phyloP scores from a whole-genome alignment of 2,329 filamentous ascomycete species.

The Pseudocercospora fuligena region DNA sequence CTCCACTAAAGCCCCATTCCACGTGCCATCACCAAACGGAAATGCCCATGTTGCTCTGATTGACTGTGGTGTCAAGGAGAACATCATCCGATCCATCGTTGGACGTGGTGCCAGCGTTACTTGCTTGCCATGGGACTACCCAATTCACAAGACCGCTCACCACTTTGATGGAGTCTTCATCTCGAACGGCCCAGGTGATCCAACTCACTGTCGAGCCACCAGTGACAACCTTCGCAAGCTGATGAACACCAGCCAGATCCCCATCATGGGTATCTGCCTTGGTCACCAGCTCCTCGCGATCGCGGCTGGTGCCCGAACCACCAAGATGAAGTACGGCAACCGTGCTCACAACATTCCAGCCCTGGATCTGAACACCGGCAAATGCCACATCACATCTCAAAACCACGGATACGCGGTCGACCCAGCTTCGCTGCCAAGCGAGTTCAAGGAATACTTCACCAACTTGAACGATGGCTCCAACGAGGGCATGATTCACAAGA shows the following conservation, averaged over 20 bases:
- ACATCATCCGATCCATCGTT: conserved; percentile 94
- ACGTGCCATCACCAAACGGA: conserved; percentile 82
- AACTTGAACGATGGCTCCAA: conserved; percentile 98
- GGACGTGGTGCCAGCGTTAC: conserved; percentile 90
- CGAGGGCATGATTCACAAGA: conserved; percentile 96
- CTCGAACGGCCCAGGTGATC: conserved; percentile 97
- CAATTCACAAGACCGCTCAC: conserved; percentile 95
- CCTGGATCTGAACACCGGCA: conserved; percentile 89
- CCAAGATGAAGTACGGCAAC: conserved; percentile 99
- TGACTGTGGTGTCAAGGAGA: conserved; percentile 99
- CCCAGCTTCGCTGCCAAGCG: conserved; percentile 74
- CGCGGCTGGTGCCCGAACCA: conserved; percentile 83
- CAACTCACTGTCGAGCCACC: conserved; percentile 92
- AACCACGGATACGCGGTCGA: conserved; percentile 98
- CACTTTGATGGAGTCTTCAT: conserved; percentile 99
- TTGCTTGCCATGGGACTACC: conserved; percentile 94
- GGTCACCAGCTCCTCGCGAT: conserved; percentile 95
- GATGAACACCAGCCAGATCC: conserved; percentile 88
- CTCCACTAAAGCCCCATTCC: conserved; percentile 97
- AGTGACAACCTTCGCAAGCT: conserved; percentile 89
- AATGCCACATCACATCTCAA: conserved; percentile 98
- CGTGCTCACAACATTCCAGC: conserved; percentile 98
- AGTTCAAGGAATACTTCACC: conserved; percentile 98
- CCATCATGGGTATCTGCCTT: conserved; percentile 97
- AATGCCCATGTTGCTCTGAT: conserved; percentile 90